These are phyloP conservation scores for Cyberlindnera bimundalis DNA, from an alignment of 805 yeast genomes.

Conservation along the genomic window DNA sequence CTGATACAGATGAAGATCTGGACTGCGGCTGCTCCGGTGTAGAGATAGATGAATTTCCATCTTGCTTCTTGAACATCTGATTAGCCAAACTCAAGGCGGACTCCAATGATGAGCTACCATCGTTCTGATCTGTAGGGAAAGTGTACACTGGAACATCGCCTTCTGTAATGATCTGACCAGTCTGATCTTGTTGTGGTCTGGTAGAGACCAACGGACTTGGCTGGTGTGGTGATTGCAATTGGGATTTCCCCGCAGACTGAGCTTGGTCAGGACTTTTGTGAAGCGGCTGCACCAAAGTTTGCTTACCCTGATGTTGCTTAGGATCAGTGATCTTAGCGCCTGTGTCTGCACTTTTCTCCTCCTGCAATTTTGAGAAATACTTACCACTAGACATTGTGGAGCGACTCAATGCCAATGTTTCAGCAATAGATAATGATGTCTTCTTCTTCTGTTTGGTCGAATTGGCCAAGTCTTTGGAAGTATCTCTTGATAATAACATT, in stretches of 20 bases:
- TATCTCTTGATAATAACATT: constrained; percentile 25
- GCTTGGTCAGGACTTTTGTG: neutral
- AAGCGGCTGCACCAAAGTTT: neutral
- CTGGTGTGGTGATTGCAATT: neutral
- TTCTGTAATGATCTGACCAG: neutral
- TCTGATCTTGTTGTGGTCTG: too few relatives aligned
- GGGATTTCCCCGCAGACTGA: too few relatives aligned
- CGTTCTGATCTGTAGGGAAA: constrained; percentile 7
- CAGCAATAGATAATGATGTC: constrained; percentile 50
- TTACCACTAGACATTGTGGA: constrained; percentile 39
- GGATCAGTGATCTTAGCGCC: constrained; percentile 2
- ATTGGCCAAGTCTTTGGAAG: constrained; percentile 26
- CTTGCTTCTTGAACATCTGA: constrained; percentile 12
- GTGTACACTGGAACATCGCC: constrained; percentile 6
- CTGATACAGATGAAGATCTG: constrained; percentile 2
- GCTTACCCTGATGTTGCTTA: neutral
- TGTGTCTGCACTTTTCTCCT: constrained; percentile 8
- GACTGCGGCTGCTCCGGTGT: neutral
- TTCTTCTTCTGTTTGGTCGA: constrained; percentile 25
- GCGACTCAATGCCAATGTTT: constrained; percentile 53
- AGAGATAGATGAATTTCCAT: neutral
- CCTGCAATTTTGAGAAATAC: constrained; percentile 26
- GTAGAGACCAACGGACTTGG: neutral
- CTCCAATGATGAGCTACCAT: constrained; percentile 6
- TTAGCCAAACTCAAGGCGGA: constrained; percentile 11